Percentiles rank a stretch among this genome's conserved stretches.
These are phyloP conservation scores for Cercospora zeae-maydis DNA, from an alignment of 2,329 filamentous ascomycete species.

Conservation along the genomic window DNA sequence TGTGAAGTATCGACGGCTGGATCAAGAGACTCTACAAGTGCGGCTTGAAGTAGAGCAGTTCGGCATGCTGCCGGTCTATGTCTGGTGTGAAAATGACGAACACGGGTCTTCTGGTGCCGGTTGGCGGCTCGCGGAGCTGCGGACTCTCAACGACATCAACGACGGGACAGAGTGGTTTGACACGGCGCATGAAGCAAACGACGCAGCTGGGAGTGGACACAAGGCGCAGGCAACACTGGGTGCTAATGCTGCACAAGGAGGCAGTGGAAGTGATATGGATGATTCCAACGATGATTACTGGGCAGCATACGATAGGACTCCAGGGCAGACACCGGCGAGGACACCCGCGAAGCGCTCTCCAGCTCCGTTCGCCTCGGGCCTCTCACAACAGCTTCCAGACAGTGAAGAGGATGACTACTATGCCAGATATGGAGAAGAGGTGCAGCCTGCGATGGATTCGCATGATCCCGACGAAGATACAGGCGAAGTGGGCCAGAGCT, in stretches of 20 bases:
- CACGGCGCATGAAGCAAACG: conserved; percentile 60
- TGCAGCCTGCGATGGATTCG: conserved; percentile 76
- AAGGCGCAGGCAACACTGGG: conserved; percentile 12
- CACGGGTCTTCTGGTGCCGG: conserved; percentile 55
- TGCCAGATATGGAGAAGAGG: conserved; percentile 67
- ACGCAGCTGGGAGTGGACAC: conserved; percentile 27
- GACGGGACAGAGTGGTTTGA: conserved; percentile 58
- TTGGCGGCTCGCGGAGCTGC: conserved; percentile 71
- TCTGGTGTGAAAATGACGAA: conserved; percentile 66
- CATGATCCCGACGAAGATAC: conserved; percentile 73
- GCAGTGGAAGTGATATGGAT: conserved; percentile 53
- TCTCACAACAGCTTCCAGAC: conserved; percentile 29
- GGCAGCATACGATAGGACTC: conserved; percentile 72
- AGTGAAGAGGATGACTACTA: conserved; percentile 67
- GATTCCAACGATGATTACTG: conserved; percentile 70
- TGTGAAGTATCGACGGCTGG: conserved; percentile 63
- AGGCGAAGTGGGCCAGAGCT: conserved; percentile 47
- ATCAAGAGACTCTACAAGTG: conserved; percentile 70
- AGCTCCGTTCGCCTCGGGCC: conserved; percentile 46
- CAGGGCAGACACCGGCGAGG: conserved; percentile 44
- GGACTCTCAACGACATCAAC: conserved; percentile 52
- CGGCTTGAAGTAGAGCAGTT: conserved; percentile 61
- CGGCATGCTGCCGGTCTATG: conserved; percentile 60
- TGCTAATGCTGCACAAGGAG: conserved; percentile 16
- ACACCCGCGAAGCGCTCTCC: conserved; percentile 65